Base-by-base conservation (phyloP, 208 protist species). In the Angomonas deanei region DNA sequence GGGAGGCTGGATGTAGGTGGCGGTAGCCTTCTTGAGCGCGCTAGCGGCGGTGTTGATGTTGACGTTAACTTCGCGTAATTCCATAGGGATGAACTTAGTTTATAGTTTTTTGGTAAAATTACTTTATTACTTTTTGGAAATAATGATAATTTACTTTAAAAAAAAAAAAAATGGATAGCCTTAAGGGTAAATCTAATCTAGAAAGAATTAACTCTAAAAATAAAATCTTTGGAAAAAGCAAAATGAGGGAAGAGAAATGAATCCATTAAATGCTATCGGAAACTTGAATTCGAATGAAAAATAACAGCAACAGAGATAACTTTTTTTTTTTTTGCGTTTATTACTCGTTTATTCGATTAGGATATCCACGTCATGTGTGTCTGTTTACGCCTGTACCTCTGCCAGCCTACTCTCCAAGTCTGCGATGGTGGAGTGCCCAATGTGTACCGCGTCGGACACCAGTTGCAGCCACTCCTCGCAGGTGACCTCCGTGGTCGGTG, bases 401-500 rank as follows among this genome's bases (percentile, higher is more conserved):
- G 36, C 36, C 11, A 42, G 36, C 15, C 15, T 8, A n/a, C 36
- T 42, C 15, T 42, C 36, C 36, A 42, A 91, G 21, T 93, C 86
- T 15, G 83, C 68, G 21, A 89, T 75, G 60, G 87, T 84, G 4
- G 80, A 67, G 57, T 91, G 81, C 26, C 80, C 87, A 30, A 78
- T 38, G 34, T 84, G 68, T 47, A 75, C 71, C 0, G 67, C 78
- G n/a, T 84, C 78, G 1, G 36, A 57, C 47, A 84, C 54, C 15
- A 75, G 56, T 15, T 75, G 56, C 60, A 76, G 59, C 33, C 75
- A 88, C 54, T 88, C 82, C 15, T 0, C 27, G 23, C 66, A 21
- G 13, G 52, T 50, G 27, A 84, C 27, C 60, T 59, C 66, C 10
- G 39, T 53, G 3, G 68, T 38, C 15, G 55, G 53, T 5, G 61